Evolutionary conservation across 768 basidiomycete species (phyloP).

Genomic region (Lentinula boryana): DNA sequence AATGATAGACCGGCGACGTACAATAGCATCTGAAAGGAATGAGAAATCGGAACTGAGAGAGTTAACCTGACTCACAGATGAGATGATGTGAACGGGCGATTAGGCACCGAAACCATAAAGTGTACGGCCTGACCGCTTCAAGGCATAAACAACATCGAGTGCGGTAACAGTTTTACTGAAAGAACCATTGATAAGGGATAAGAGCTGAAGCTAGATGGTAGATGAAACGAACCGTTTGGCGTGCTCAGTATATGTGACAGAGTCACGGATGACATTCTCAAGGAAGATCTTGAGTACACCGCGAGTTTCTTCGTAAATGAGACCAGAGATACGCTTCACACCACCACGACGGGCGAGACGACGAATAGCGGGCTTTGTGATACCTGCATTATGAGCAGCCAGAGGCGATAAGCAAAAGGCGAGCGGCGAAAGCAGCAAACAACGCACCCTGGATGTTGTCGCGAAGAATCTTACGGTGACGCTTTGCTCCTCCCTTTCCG

Average conservation of each 20-base stretch:
- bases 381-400: slow-evolving; percentile 32
- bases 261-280: slow-evolving; percentile 65
- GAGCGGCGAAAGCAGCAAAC: slow-evolving; percentile 12
- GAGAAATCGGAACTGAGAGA: background rate
- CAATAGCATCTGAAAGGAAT: background rate
- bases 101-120: slow-evolving; percentile 69
- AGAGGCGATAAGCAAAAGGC: slow-evolving; percentile 7
- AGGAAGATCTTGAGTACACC: slow-evolving; percentile 9
- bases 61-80: slow-evolving; percentile 1
- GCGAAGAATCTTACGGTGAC: slow-evolving; percentile 70
- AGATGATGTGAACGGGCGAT: background rate
- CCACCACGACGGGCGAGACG: slow-evolving; percentile 1
- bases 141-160: slow-evolving; percentile 5
- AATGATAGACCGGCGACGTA: background rate
- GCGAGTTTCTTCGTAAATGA: background rate
- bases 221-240: slow-evolving; percentile 49
- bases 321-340: slow-evolving; percentile 1
- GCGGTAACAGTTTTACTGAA: slow-evolving; percentile 42
- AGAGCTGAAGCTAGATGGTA: background rate
- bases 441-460: slow-evolving; percentile 47
- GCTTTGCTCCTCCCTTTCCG: slow-evolving; percentile 70
- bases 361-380: slow-evolving; percentile 64
- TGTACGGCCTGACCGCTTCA: slow-evolving; percentile 45
- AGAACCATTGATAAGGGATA: background rate
- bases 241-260: slow-evolving; percentile 22